Conservation (phyloP, 192 early-diverging fungal genomes). For the Coemansia sp. region DNA sequence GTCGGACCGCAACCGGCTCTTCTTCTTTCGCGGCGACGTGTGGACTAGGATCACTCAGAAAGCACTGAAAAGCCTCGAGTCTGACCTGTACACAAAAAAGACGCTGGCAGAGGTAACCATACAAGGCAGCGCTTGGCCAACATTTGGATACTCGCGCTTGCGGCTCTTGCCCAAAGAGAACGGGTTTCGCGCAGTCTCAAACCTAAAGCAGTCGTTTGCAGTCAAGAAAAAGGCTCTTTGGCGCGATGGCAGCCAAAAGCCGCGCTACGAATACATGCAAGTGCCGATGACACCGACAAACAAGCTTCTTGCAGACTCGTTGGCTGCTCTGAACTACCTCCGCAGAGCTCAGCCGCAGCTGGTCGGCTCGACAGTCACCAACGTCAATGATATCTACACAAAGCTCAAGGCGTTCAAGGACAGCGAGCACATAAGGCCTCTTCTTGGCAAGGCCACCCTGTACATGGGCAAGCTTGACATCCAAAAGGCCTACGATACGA, state of each 20-base stretch:
- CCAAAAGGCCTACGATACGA: conserved; percentile 74
- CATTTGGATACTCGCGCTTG: conserved; percentile 59
- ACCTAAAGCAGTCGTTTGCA: conserved; percentile 50
- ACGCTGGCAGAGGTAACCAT: background rate
- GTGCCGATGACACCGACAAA: conserved; percentile 13
- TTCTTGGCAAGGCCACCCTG: conserved; percentile 8
- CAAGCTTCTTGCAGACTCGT: conserved; percentile 8
- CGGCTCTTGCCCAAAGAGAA: conserved; percentile 77
- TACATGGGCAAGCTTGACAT: conserved; percentile 89
- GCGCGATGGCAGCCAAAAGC: conserved; percentile 2
- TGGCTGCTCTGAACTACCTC: conserved; percentile 31
- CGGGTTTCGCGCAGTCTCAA: conserved; percentile 77
- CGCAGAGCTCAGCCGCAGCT: conserved; percentile 19
- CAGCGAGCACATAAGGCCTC: background rate
- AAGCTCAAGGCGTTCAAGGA: conserved; percentile 47
- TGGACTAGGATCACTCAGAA: conserved; percentile 61
- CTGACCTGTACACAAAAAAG: conserved; percentile 25
- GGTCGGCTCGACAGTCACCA: conserved; percentile 40
- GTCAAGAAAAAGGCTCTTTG: background rate
- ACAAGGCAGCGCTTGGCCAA: background rate
- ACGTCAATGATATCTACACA: conserved; percentile 50
- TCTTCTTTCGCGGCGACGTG: conserved; percentile 75
- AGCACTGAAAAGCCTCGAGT: conserved; percentile 43
- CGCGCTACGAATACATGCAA: conserved; percentile 16
- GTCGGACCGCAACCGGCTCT: conserved; percentile 59